Base-by-base conservation (phyloP, 1,284 basidiomycete genomes). In the Apiotrichum akiyoshidainum region DNA sequence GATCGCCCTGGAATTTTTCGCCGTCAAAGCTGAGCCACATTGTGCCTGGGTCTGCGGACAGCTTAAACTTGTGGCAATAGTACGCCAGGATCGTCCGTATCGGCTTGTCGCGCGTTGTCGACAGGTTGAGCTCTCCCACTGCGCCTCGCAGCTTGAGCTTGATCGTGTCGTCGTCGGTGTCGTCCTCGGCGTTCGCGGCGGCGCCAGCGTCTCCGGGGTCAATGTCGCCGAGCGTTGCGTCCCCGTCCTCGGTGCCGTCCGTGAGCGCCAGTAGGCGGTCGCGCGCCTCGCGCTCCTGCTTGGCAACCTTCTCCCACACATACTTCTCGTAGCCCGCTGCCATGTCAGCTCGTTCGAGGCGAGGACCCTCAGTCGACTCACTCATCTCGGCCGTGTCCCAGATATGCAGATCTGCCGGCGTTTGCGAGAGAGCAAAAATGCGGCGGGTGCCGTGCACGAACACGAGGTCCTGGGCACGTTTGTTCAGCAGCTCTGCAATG, bases 261-360 rank as follows among this genome's bases (percentile, higher is more conserved):
- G 10, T n/a, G 13, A 40, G 16, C 1, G 35, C 50, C 7, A 57
- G 33, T 33, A 35, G n/a, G 0, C 54, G 53, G 5, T 42, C 49
- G 13, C 45, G 51, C 12, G 57, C 42, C 19, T 44, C 56, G 16
- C 37, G 33, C 9, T 52, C 44, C 33, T 65, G 54, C 40, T 54
- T 56, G 45, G 67, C 57, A 2, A 71, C 17, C 46, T 55, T 54
- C 31, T 62, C 57, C 65, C 68, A 72, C 22, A 69, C 56, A 0
- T 52, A 17, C 54, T 67, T 67, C 56, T 70, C 68, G 54, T 72
- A 72, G 1, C 67, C 71, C 37, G 40, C 70, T 73, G 52, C 16
- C 12, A 19, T 4, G 52, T 59, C 48, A 56, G 51, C 26, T 22
- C 40, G 14, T 2, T 14, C 7, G 10, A n/a, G n/a, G n/a, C n/a